Evolutionary conservation across 1,139 yeast species (phyloP), one percentile per base, ranked within the genome.

Genomic region (Tardiomyces digboiensis): DNA sequence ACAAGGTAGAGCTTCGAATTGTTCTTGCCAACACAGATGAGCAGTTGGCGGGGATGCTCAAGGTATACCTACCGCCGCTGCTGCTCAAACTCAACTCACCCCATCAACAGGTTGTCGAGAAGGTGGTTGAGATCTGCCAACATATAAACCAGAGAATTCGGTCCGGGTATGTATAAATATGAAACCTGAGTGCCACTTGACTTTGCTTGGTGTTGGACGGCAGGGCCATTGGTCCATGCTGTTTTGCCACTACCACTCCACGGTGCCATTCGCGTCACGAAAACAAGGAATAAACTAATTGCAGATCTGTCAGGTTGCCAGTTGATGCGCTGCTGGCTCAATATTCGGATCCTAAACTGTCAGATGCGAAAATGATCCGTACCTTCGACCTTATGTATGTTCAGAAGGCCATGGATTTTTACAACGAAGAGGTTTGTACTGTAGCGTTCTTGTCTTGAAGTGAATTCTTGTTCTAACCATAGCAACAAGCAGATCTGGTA

Each of bases 61-160:
- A 71, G 18, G 61, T 76, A 1, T 91, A 84, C 58, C 68, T 91
- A 41, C 72, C 88, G 2, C 97, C 98, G 1, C 61, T 89, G 37
- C 64, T 91, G 36, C 67, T 89, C 48, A 91, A 91, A 58, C 71
- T 89, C 47, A 76, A 82, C 3, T 87, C 97, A 36, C 76, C 81
- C 2, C 75, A 84, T 60, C 67, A 70, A 1, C 66, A 74, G n/a
- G 95, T 84, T 1, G 70, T 93, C 47, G 68, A 74, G 39, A 80
- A 83, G 42, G 80, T 89, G 2, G 71, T 82, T 39, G 78, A 78
- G 49, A 75, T 82, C 21, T 70, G 86, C 41, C 81, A 80, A 50
- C 80, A 83, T 57, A 57, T 86, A 18, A 71, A 82, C 44, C 80
- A 87, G 1, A 70, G 96, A 46, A 67, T 86, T 43, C 37, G 37